Base-by-base conservation (phyloP, 1,284 basidiomycete genomes). In the Meripilus lineatus region DNA sequence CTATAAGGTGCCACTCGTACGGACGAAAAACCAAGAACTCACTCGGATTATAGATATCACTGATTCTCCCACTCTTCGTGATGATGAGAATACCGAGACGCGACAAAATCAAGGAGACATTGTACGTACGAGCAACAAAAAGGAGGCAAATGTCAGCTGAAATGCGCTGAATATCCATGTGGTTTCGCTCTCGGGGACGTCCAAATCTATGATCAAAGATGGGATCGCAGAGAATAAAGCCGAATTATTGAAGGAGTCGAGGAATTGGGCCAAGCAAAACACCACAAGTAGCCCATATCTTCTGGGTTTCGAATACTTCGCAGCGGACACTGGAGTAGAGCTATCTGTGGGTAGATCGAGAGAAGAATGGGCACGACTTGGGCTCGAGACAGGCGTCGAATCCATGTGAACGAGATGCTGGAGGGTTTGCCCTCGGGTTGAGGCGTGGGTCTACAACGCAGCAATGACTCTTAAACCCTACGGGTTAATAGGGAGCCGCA, bases 61-160 rank as follows among this genome's bases (percentile, higher is more conserved):
- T 55, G 15, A 58, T 15, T 14, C 57, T 38, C 6, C 58, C 58
- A 32, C 57, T 58, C 57, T 58, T n/a, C n/a, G n/a, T 33, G 21
- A 17, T 44, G 26, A 10, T 21, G 21, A 23, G n/a, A n/a, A n/a
- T n/a, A n/a, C n/a, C n/a, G n/a, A n/a, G n/a, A n/a, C n/a, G 15
- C 15, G 18, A 4, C 25, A 32, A 21, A 39, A 1, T 15, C 37
- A 37, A 39, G 23, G 17, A 13, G 59, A 66, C 28, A 18, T n/a
- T n/a, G n/a, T 11, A 60, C 67, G 28, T 48, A 71, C 68, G 4
- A 66, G 55, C 34, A 71, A 57, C 15, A 72, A 56, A 40, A 71
- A 66, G 2, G 69, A 58, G 7, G 70, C 68, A 45, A 71, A 71
- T 3, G 69, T 71, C 32, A 71, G 55, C 42, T 70, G 67, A 44